phyloP scores from a whole-genome alignment of 106 monocot genomes.

The Allium cepa region DNA sequence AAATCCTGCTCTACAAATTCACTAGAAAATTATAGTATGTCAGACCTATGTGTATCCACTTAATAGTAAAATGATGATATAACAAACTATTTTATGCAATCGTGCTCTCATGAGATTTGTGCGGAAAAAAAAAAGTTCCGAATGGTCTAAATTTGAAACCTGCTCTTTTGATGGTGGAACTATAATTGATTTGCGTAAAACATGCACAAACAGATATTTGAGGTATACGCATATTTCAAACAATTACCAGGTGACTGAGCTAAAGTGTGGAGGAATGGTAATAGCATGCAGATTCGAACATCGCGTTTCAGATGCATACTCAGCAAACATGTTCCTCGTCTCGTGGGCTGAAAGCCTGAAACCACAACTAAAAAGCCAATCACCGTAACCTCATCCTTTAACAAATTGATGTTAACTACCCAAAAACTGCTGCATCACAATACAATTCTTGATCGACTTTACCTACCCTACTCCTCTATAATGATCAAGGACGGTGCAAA shows the following conservation, averaged over 20 bases:
- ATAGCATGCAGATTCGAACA: conserved; percentile 55
- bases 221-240: neutral
- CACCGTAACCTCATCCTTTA: conserved; percentile 9
- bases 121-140: no score
- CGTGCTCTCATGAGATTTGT: no score
- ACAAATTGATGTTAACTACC: conserved; percentile 27
- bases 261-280: conserved; percentile 59
- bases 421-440: conserved; percentile 7
- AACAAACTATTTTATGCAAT: no score
- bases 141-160: no score
- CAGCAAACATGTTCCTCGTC: conserved; percentile 53
- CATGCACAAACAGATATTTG: neutral
- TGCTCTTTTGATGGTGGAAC: no score
- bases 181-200: neutral
- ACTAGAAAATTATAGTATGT: no score
- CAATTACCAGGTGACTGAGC: conserved; percentile 38
- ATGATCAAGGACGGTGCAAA: neutral
- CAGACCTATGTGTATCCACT: no score
- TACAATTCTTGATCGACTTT: conserved; percentile 15
- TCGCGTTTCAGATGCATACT: conserved; percentile 47
- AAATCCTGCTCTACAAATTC: no score
- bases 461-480: conserved; percentile 26
- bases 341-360: conserved; percentile 43
- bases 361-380: neutral
- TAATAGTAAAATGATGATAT: no score